Base-by-base conservation (phyloP, 495 filamentous ascomycete species). In the Paragyromitra xinjiangensis region DNA sequence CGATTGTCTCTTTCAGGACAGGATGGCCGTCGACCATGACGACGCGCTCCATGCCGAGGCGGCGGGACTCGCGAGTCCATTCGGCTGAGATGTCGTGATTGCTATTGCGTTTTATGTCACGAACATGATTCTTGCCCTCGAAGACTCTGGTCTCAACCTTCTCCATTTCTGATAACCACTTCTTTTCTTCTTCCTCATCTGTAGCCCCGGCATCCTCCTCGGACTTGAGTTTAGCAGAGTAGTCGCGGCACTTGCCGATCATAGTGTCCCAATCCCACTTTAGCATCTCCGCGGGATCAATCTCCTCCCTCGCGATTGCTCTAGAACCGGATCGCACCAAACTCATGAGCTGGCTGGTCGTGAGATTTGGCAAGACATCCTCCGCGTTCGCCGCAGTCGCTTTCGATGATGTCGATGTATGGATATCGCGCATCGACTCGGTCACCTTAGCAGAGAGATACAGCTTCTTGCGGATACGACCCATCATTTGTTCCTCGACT, bases 381-480 rank as follows among this genome's bases (percentile, higher is more conserved):
- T 86, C 83, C 37, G 44, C 50, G 14, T 64, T 63, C 39, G 64
- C 50, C 67, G 78, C 64, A 53, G 71, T 42, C 37, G 16, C 45
- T 19, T 71, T 72, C 44, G 53, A 73, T 0, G 76, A 79, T 1
- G 82, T 82, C 16, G 82, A 78, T 6, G 84, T 82, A 77, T 89
- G 87, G 51, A 89, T 86, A 69, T 86, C 86, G 24, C 86, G 83
- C 87, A 89, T 88, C 1, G 85, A 85, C 74, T 90, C 89, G 1
- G 88, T 90, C 16, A 91, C 87, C 73, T 90, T 91, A 0, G 86
- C 85, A 0, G 89, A 89, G 1, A 92, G 83, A 72, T 91, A 92
- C 0, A 90, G 83, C 82, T 92, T 92, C 85, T 92, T 92, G 9
- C 87, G 85, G 22, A 92, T 87, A 0, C 90, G 82, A 1, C 88